phyloP scores from a whole-genome alignment of 202 grass and related monocot genomes.

The Eragrostis tef region DNA sequence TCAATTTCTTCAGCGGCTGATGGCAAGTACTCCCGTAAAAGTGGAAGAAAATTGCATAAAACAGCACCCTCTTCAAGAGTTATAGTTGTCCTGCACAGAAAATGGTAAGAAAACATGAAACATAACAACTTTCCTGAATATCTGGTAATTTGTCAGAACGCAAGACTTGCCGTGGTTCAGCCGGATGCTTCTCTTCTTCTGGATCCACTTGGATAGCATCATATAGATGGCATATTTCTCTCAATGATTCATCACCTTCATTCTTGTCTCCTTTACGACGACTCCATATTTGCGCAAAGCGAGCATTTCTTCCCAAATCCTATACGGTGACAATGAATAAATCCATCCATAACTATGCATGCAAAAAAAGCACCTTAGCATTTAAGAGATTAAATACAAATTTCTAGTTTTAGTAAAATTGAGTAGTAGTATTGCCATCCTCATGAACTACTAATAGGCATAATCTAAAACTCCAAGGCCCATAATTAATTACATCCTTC shows the following conservation, averaged over 20 bases:
- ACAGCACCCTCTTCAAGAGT: conserved; percentile 67
- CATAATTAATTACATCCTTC: background rate
- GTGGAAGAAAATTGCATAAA: conserved; percentile 81
- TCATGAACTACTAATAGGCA: background rate
- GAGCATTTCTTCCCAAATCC: conserved; percentile 77
- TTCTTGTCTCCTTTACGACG: conserved; percentile 58
- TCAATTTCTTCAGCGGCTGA: conserved; percentile 78
- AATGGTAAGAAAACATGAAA: conserved; percentile 37
- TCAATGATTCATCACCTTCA: conserved; percentile 63
- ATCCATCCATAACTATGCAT: conserved; percentile 6
- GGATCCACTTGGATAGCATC: conserved; percentile 66
- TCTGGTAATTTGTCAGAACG: conserved; percentile 23
- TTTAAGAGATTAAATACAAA: background rate
- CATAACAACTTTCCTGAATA: conserved; percentile 18
- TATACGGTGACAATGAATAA: conserved; percentile 45
- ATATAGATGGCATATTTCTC: conserved; percentile 80
- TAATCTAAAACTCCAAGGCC: background rate
- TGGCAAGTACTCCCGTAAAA: conserved; percentile 77
- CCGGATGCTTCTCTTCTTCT: background rate
- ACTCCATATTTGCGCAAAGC: conserved; percentile 95
- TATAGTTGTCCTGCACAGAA: conserved; percentile 43
- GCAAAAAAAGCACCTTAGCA: background rate
- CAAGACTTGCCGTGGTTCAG: conserved; percentile 3
- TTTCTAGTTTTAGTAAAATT: background rate
- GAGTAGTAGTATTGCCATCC: background rate